These are phyloP conservation scores for Pterothamnion heteromorphum DNA, from an alignment of 31 red algal species.

Conservation along the genomic window DNA sequence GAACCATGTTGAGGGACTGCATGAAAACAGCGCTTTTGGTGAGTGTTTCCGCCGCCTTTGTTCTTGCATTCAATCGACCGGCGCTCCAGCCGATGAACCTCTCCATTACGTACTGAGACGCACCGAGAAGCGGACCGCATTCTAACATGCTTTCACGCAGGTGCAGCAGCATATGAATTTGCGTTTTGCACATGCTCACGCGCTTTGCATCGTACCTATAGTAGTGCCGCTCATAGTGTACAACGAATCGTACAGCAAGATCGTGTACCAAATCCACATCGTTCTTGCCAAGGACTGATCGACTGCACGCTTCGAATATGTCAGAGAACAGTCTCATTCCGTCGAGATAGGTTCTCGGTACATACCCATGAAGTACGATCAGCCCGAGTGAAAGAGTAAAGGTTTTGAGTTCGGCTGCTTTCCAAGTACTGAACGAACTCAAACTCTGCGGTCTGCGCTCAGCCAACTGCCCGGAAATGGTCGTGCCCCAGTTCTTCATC, in stretches of 20 bases:
- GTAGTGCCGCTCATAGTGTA: neutral
- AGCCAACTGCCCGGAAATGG: too few species aligned
- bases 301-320: too few species aligned
- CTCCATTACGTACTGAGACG: conserved; percentile 39
- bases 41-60: neutral
- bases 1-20: too few species aligned
- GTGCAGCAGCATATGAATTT: conserved; percentile 21
- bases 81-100: conserved; percentile 17
- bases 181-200: neutral
- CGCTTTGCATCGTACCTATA: neutral
- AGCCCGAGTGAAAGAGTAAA: conserved; percentile 9
- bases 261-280: too few species aligned
- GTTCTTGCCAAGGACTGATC: too few species aligned
- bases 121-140: neutral
- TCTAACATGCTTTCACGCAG: neutral
- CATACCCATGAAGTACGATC: too few species aligned
- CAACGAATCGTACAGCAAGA: neutral
- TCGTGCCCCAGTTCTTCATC: too few species aligned
- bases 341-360: too few species aligned
- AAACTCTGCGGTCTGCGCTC: neutral
- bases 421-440: neutral
- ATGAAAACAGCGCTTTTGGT: neutral
- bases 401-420: conserved; percentile 28
- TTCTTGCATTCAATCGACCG: neutral
- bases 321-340: too few species aligned